Evolutionary conservation across 257 asterid species (phyloP).

Genomic region (Petunia axillaris): DNA sequence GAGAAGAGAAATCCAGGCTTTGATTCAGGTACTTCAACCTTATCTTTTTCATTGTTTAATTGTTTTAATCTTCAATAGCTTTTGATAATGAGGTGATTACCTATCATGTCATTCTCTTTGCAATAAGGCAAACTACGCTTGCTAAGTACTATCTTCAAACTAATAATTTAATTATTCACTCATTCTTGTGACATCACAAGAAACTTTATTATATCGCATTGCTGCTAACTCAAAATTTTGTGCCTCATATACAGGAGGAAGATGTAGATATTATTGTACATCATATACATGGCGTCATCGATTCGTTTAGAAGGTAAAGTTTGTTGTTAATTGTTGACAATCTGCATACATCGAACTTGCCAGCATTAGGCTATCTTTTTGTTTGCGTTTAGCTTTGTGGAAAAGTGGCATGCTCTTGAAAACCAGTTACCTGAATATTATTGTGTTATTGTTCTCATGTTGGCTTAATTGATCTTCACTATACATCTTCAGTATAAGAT

Average conservation of each 20-base stretch:
- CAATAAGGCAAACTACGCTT: background rate
- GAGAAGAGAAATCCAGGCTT: conserved; percentile 78
- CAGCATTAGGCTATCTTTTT: background rate
- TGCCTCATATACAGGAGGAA: conserved; percentile 59
- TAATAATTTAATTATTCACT: background rate
- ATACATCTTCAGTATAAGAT: background rate
- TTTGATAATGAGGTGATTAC: background rate
- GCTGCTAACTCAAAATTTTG: conserved; percentile 17
- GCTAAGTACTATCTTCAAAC: background rate
- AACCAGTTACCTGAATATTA: conserved; percentile 1
- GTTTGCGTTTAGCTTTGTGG: background rate
- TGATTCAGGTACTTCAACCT: conserved; percentile 54
- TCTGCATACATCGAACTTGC: background rate
- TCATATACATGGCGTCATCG: conserved; percentile 68
- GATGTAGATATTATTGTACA: conserved; percentile 72
- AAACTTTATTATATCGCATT: background rate
- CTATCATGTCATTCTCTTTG: background rate
- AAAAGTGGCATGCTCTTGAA: conserved; percentile 18
- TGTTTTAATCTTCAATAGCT: background rate
- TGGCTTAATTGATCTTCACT: background rate
- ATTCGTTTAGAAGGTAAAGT: conserved; percentile 62
- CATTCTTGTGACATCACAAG: background rate
- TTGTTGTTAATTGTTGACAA: background rate
- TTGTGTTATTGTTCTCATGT: conserved; percentile 5
- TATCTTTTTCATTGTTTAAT: conserved; percentile 4